Evolutionary conservation across 805 yeast genomes (phyloP).

Genomic region (Starmerella davenportii): DNA sequence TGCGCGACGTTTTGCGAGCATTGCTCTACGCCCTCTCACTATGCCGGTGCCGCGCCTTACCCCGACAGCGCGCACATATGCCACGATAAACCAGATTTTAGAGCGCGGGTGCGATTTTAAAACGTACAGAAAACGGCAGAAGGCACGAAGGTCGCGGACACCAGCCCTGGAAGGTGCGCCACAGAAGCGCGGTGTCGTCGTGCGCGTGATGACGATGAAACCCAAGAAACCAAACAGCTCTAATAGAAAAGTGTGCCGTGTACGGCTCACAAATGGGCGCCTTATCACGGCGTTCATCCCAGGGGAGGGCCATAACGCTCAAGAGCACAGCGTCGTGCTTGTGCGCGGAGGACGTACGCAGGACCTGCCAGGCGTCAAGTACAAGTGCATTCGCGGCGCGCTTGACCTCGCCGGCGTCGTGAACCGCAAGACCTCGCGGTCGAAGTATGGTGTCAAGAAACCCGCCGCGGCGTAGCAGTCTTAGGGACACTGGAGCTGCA

Average conservation of each 20-base stretch:
- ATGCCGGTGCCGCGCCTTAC: too few relatives aligned
- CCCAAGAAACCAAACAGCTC: constrained; percentile 99
- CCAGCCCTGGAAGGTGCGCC: constrained; percentile 79
- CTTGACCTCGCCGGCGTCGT: constrained; percentile 90
- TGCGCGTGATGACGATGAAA: constrained; percentile 83
- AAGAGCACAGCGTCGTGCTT: constrained; percentile 89
- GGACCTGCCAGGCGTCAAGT: constrained; percentile 96
- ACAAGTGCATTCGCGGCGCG: constrained; percentile 83
- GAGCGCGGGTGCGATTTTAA: constrained; percentile 21
- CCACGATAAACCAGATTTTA: constrained; percentile 22
- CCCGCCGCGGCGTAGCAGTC: constrained; percentile 21
- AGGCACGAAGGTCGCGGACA: constrained; percentile 33
- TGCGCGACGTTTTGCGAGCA: too few relatives aligned
- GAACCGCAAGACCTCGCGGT: constrained; percentile 72
- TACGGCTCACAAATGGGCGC: constrained; percentile 75
- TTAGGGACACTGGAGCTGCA: too few relatives aligned
- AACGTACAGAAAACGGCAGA: constrained; percentile 19
- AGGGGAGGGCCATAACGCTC: constrained; percentile 95
- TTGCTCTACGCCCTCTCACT: too few relatives aligned
- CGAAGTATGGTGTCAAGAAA: constrained; percentile 79
- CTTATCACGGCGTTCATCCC: constrained; percentile 86
- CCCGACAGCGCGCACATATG: constrained; percentile 12
- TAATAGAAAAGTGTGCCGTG: constrained; percentile 91
- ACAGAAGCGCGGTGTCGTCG: constrained; percentile 78
- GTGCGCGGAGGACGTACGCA: constrained; percentile 98